phyloP scores from a whole-genome alignment of 306 rosid species.

The Medicago ruthenica region DNA sequence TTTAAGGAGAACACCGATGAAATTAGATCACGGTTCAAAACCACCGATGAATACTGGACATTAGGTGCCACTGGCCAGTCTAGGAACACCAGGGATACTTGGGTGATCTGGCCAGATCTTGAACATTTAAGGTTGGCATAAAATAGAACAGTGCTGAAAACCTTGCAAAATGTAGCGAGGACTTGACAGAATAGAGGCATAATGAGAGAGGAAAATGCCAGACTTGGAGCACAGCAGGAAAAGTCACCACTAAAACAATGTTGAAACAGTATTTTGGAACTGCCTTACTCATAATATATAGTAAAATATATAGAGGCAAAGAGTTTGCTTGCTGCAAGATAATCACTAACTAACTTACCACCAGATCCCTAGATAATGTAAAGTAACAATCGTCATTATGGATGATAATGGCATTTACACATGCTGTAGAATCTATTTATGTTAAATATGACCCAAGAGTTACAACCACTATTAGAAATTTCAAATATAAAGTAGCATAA shows the following conservation, averaged over 20 bases:
- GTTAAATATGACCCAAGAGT: conserved; percentile 28
- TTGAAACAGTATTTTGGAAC: conserved; percentile 5
- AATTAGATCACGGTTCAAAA: too few species aligned
- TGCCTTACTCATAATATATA: conserved; percentile 14
- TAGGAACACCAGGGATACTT: background rate
- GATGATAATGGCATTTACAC: conserved; percentile 17
- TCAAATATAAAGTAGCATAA: conserved; percentile 34
- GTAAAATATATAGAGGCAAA: background rate
- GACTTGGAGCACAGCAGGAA: background rate
- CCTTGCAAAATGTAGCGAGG: conserved; percentile 12
- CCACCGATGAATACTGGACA: background rate
- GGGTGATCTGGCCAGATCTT: conserved; percentile 6
- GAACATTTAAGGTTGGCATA: conserved; percentile 20
- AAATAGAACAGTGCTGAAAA: conserved; percentile 13
- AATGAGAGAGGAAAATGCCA: background rate
- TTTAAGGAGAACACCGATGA: background rate
- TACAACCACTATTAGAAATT: conserved; percentile 22
- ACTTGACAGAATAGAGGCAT: conserved; percentile 1
- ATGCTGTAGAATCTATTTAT: conserved; percentile 7
- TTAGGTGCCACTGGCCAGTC: background rate
- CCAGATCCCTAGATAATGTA: conserved; percentile 16
- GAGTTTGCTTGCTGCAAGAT: background rate
- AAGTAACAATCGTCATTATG: background rate
- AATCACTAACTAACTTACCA: conserved; percentile 22
- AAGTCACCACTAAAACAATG: background rate